A percentile compares a stretch with the other conserved stretches of the same genome.
Conservation (phyloP, 2,329 filamentous ascomycete species). For the Alternaria solani region DNA sequence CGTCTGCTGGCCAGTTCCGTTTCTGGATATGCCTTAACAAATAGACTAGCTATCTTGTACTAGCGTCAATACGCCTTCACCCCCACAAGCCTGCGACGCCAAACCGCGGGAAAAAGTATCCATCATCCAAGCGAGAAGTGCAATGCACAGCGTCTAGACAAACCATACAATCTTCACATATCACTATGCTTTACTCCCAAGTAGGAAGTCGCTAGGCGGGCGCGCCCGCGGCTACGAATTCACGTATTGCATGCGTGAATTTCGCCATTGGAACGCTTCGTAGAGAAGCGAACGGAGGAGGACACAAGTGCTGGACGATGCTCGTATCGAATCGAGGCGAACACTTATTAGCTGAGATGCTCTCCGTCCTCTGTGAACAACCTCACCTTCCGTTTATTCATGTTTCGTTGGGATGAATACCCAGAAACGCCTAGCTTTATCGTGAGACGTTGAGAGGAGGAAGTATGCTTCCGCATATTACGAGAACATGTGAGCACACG, state of each 20-base stretch:
- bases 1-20: neutral
- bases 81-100: neutral
- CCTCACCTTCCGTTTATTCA: neutral
- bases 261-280: slow-evolving; percentile 40
- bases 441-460: neutral
- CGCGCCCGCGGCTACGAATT: slow-evolving; percentile 6
- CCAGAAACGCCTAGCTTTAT: slow-evolving; percentile 4
- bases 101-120: slow-evolving; percentile 1
- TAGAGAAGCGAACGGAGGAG: slow-evolving; percentile 3
- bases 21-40: neutral
- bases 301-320: slow-evolving; percentile 8
- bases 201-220: slow-evolving; percentile 10
- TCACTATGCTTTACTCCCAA: neutral
- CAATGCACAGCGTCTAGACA: neutral
- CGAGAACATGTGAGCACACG: slow-evolving; percentile 1
- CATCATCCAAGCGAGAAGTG: neutral
- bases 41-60: neutral
- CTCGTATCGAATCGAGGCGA: neutral
- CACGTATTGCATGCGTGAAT: slow-evolving; percentile 41
- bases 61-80: neutral
- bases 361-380: neutral
- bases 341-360: neutral
- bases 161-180: neutral
- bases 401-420: neutral
- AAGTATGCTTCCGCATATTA: slow-evolving; percentile 4